Base-by-base conservation (phyloP, 208 protist species). In the Leishmania lainsoni region DNA sequence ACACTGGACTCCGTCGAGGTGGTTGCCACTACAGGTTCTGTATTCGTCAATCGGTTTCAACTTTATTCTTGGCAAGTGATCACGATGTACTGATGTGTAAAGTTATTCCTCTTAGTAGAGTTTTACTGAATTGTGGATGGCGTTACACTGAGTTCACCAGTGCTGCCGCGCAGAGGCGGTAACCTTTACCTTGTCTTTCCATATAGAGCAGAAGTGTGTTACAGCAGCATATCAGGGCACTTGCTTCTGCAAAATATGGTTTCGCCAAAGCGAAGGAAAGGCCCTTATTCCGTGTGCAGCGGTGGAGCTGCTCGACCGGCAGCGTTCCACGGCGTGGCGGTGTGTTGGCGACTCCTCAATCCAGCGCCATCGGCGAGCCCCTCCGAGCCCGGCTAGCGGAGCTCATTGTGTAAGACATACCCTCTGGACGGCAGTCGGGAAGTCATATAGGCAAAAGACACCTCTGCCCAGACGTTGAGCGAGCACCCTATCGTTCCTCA, bases 51-150 rank as follows among this genome's bases (percentile, higher is more conserved):
- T 6, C 58, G 32, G 58, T 17, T 26, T 63, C 26, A 63, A 26
- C 20, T 35, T 1, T 9, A 56, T 35, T 70, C 78, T 17, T 92
- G 86, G 90, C 45, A 75, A 22, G 88, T 93, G 58, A 89, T 83
- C 71, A 92, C 91, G 88, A 52, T 91, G 26, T 89, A 90, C 76
- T 76, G 90, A 79, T 88, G 89, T 80, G 80, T 90, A 26, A 85
- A 90, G 80, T 85, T 92, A 22, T 88, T 83, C 32, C 76, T 82
- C 2, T 61, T 90, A n/a, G 84, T 90, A 35, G 84, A 91, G 29
- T 74, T 81, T 20, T 45, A 83, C 20, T 76, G 68, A 65, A 49
- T 86, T 5, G 80, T 88, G 45, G 20, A 85, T 2, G 83, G 83
- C 20, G 20, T 88, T 9, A 75, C 70, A 35, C 69, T 93, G 17